A percentile compares a stretch with the other conserved stretches of the same genome.
phyloP scores from a whole-genome alignment of 805 yeast species.

The Ogataea polymorpha region DNA sequence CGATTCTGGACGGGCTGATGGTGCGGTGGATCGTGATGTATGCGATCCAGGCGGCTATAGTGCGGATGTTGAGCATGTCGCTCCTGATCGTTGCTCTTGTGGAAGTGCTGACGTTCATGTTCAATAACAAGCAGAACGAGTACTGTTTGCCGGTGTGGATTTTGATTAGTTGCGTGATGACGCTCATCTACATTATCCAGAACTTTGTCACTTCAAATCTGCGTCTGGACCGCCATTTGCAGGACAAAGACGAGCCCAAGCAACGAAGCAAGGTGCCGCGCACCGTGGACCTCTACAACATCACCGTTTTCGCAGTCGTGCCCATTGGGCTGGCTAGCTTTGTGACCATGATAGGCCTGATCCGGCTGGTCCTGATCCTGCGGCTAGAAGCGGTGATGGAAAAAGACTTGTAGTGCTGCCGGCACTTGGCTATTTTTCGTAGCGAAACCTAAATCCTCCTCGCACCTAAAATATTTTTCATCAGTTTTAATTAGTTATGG shows the following conservation, averaged over 20 bases:
- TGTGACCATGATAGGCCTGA: slow-evolving; percentile 80
- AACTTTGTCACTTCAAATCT: slow-evolving; percentile 82
- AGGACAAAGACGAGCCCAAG: slow-evolving; percentile 11
- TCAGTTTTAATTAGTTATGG: slow-evolving; percentile 33
- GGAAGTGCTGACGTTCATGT: slow-evolving; percentile 60
- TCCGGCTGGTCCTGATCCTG: slow-evolving; percentile 71
- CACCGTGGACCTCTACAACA: slow-evolving; percentile 80
- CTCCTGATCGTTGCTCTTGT: slow-evolving; percentile 68
- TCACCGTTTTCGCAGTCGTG: slow-evolving; percentile 95
- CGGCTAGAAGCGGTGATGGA: slow-evolving; percentile 54
- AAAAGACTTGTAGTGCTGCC: not conserved
- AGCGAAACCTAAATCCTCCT: not conserved
- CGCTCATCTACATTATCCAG: slow-evolving; percentile 78
- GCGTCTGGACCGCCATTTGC: slow-evolving; percentile 37
- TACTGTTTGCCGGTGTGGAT: slow-evolving; percentile 90
- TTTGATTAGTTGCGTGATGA: slow-evolving; percentile 77
- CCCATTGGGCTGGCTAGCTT: slow-evolving; percentile 96
- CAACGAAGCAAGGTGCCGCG: slow-evolving; percentile 42
- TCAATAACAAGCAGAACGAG: slow-evolving; percentile 58
- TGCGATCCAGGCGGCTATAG: slow-evolving; percentile 81
- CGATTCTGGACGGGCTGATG: slow-evolving; percentile 84
- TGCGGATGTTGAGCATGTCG: slow-evolving; percentile 82
- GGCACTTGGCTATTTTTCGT: not conserved
- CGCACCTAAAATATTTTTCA: slow-evolving; percentile 8
- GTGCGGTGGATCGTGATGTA: slow-evolving; percentile 92